phyloP scores from a whole-genome alignment of 106 monocot genomes.

The Dioscorea alata region DNA sequence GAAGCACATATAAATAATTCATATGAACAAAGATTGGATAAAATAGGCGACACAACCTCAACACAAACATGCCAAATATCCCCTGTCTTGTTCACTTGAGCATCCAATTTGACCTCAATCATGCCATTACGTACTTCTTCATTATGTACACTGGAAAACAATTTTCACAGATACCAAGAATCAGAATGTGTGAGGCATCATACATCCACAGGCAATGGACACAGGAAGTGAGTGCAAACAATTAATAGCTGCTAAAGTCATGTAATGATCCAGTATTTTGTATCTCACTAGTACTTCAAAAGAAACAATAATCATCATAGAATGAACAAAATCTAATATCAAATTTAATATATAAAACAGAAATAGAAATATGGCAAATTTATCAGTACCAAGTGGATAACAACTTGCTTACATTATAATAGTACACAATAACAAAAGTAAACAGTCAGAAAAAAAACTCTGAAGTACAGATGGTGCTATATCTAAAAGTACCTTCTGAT shows the following conservation, averaged over 20 bases:
- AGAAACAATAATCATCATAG: background rate
- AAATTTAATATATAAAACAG: too few relatives aligned
- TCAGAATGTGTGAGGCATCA: background rate
- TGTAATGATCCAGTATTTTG: background rate
- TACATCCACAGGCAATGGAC: too few relatives aligned
- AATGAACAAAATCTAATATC: too few relatives aligned
- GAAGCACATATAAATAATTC: background rate
- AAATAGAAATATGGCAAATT: too few relatives aligned
- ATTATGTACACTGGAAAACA: constrained; percentile 17
- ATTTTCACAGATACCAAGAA: background rate
- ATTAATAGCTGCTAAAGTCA: background rate
- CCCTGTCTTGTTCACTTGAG: constrained; percentile 67
- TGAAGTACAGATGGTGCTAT: too few relatives aligned
- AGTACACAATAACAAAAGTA: too few relatives aligned
- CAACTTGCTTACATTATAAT: too few relatives aligned
- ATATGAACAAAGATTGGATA: background rate
- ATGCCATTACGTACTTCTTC: constrained; percentile 21
- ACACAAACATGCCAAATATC: constrained; percentile 91
- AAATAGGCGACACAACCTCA: constrained; percentile 41
- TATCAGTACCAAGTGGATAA: too few relatives aligned
- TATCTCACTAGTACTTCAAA: background rate
- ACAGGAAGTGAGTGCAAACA: background rate
- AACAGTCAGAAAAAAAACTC: too few relatives aligned
- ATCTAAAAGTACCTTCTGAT: too few relatives aligned
- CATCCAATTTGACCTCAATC: constrained; percentile 74